Base-by-base conservation (phyloP, 2,329 filamentous ascomycete genomes). In the Aspergillus amoenus region DNA sequence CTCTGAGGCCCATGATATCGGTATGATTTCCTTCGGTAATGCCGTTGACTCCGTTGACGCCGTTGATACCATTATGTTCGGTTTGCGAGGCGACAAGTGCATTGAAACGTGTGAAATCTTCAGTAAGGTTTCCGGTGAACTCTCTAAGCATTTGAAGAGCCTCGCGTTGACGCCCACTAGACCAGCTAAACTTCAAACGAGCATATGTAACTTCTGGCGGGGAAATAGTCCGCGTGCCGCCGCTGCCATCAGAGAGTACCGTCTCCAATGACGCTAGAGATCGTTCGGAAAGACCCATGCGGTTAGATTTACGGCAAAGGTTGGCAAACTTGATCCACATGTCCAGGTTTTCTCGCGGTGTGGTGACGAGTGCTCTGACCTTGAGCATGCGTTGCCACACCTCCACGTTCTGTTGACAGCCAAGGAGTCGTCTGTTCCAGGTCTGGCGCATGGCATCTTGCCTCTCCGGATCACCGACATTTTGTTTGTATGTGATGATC, bases 301-400 rank as follows among this genome's bases (percentile, higher is more conserved):
- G 89, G 57, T 91, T 90, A 44, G 93, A 96, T 75, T 99, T 99
- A 68, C 95, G 90, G 75, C 95, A 99, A 5, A 99, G 85, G 68
- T 97, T 99, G 68, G 94, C 91, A 72, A 97, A 99, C 73, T 99
- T 99, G 80, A 99, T 97, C 87, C 93, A 97, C 92, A 99, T 99
- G 68, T 96, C 90, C 81, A 96, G 91, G 68, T 97, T 97, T 72
- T 99, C 93, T 34, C 86, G 86, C 0, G 95, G 93, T 0, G 88
- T 88, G 60, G 97, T 93, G 58, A 99, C 94, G 51, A 99, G 82
- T 18, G 92, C 90, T 59, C 94, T 87, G 32, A 99, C 87, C 70
- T 96, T 94, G 55, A 99, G 86, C 91, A 97, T 97, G 59, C 94
- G 87, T 72, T 97, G 93, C 94, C 94, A 99, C 3, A 97, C 91